Conservation (phyloP, 306 rosid species). For the Cicer chorassanicum region DNA sequence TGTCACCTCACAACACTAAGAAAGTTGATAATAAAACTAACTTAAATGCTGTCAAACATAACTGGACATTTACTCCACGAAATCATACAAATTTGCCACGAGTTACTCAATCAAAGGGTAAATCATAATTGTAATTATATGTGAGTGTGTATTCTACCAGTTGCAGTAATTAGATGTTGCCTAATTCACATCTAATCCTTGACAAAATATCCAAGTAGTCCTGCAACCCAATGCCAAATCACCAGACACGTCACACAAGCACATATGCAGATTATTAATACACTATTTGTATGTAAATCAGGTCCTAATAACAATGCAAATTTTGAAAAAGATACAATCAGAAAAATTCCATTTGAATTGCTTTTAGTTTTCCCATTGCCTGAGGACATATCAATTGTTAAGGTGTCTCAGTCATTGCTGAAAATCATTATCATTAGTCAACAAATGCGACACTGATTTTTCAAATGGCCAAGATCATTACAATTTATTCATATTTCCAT, state of each 20-base stretch:
- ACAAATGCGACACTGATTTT: constrained; percentile 16
- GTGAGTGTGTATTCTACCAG: background rate
- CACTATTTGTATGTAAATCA: background rate
- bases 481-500: constrained; percentile 20
- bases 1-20: background rate
- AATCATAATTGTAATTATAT: background rate
- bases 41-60: background rate
- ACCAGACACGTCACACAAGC: constrained; percentile 3
- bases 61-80: background rate
- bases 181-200: constrained; percentile 23
- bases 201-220: constrained; percentile 13
- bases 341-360: constrained; percentile 15
- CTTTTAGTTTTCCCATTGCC: constrained; percentile 25
- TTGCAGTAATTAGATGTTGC: constrained; percentile 11
- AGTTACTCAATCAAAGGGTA: background rate
- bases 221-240: constrained; percentile 13
- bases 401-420: background rate
- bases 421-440: constrained; percentile 22
- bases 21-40: background rate
- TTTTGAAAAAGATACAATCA: background rate
- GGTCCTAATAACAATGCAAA: constrained; percentile 28
- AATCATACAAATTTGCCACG: constrained; percentile 10
- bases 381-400: constrained; percentile 19
- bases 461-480: constrained; percentile 19
- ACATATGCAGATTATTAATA: constrained; percentile 11